phyloP scores from a whole-genome alignment of 2,329 filamentous ascomycete genomes.

The Colletotrichum lentis region DNA sequence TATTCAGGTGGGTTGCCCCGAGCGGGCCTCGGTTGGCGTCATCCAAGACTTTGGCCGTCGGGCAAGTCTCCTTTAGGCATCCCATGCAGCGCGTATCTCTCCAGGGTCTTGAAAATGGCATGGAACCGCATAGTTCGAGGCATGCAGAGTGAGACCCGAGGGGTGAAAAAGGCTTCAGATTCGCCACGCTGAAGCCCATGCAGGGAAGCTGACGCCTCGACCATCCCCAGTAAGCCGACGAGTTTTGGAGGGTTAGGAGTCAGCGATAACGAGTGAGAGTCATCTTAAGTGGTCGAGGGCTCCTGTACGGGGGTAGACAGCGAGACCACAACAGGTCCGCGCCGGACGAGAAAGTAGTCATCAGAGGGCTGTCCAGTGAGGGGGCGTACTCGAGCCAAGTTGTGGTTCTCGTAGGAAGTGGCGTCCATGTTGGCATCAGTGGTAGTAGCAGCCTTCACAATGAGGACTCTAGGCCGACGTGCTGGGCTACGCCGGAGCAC shows the following conservation, averaged over 20 bases:
- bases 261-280: not conserved
- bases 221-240: not conserved
- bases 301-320: not conserved
- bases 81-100: slow-evolving; percentile 18
- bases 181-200: slow-evolving; percentile 8
- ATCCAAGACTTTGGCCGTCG: slow-evolving; percentile 23
- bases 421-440: not conserved
- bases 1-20: slow-evolving; percentile 1
- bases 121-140: slow-evolving; percentile 14
- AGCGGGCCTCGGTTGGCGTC: slow-evolving; percentile 28
- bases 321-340: slow-evolving; percentile 2
- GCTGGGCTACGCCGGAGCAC: not conserved
- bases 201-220: not conserved
- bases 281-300: not conserved
- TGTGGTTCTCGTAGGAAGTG: slow-evolving; percentile 4
- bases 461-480: slow-evolving; percentile 1
- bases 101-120: slow-evolving; percentile 7
- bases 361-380: slow-evolving; percentile 16
- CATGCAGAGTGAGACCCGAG: not conserved
- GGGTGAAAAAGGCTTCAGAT: not conserved
- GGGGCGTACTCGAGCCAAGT: slow-evolving; percentile 5
- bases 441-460: not conserved
- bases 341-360: not conserved
- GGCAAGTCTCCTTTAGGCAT: slow-evolving; percentile 26
- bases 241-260: not conserved